These are phyloP conservation scores for Silene conica DNA, from an alignment of 148 eudicot species.

Conservation along the genomic window DNA sequence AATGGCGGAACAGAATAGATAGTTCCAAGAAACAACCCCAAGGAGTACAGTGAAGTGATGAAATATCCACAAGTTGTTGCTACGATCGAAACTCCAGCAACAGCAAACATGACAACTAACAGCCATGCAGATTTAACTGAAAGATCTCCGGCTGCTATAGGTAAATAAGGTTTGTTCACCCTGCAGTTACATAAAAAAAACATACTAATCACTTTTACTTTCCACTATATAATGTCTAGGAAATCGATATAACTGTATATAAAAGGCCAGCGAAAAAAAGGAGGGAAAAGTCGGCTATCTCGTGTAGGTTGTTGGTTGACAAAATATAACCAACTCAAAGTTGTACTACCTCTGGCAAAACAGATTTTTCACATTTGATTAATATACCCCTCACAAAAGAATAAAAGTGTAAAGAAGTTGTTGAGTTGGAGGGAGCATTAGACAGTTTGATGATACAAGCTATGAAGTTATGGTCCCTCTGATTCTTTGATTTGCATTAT, in stretches of 20 bases:
- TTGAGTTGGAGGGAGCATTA: not conserved
- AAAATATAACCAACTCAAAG: not conserved
- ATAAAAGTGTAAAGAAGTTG: no score
- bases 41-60: slow-evolving; percentile 74
- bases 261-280: not conserved
- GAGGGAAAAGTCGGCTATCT: no score
- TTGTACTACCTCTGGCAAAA: not conserved
- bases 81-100: slow-evolving; percentile 66
- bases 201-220: not conserved
- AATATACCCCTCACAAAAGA: no score
- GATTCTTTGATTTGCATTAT: not conserved
- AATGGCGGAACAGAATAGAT: slow-evolving; percentile 98
- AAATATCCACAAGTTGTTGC: slow-evolving; percentile 81
- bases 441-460: not conserved
- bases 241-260: not conserved
- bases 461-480: not conserved
- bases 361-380: no score
- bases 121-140: slow-evolving; percentile 92
- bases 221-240: slow-evolving; percentile 6
- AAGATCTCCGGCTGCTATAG: slow-evolving; percentile 98
- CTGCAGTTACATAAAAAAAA: slow-evolving; percentile 36
- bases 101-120: slow-evolving; percentile 72
- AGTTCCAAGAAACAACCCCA: slow-evolving; percentile 95
- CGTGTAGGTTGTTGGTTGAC: not conserved
- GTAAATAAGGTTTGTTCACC: slow-evolving; percentile 96